These are phyloP conservation scores for Endocalyx cinctus DNA, from an alignment of 2,329 filamentous ascomycete genomes.

Conservation along the genomic window DNA sequence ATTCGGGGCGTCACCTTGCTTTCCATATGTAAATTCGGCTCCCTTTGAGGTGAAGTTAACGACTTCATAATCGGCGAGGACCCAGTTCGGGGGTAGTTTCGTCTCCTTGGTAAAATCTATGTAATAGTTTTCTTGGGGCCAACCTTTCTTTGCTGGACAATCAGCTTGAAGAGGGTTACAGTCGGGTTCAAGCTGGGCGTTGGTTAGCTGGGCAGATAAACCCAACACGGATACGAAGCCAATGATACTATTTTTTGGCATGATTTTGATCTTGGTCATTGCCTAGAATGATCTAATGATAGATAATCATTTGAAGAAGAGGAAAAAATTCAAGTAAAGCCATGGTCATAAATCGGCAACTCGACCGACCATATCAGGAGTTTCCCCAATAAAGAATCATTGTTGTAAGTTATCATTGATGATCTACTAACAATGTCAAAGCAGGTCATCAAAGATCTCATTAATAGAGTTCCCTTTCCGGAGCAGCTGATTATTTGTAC, in stretches of 20 bases:
- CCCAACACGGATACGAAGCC: slow-evolving; percentile 19
- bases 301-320: slow-evolving; percentile 11
- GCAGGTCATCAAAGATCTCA: slow-evolving; percentile 19
- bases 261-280: slow-evolving; percentile 12
- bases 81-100: slow-evolving; percentile 17
- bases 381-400: slow-evolving; percentile 24
- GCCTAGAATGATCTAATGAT: slow-evolving; percentile 13
- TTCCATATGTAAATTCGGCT: slow-evolving; percentile 24
- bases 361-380: slow-evolving; percentile 17
- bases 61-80: slow-evolving; percentile 18
- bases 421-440: slow-evolving; percentile 18
- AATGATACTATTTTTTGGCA: slow-evolving; percentile 19
- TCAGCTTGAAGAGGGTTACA: slow-evolving; percentile 24
- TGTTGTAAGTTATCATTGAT: slow-evolving; percentile 13
- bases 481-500: too few relatives aligned
- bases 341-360: slow-evolving; percentile 2
- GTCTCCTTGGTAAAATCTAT: slow-evolving; percentile 27
- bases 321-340: slow-evolving; percentile 2
- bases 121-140: slow-evolving; percentile 20
- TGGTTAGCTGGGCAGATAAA: slow-evolving; percentile 15
- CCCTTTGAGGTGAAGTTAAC: slow-evolving; percentile 23
- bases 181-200: slow-evolving; percentile 23
- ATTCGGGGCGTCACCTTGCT: slow-evolving; percentile 23
- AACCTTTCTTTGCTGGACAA: slow-evolving; percentile 24
- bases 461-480: too few relatives aligned